Evolutionary conservation across 106 monocot genomes (phyloP).

Genomic region (Dendrobium chrysotoxum): DNA sequence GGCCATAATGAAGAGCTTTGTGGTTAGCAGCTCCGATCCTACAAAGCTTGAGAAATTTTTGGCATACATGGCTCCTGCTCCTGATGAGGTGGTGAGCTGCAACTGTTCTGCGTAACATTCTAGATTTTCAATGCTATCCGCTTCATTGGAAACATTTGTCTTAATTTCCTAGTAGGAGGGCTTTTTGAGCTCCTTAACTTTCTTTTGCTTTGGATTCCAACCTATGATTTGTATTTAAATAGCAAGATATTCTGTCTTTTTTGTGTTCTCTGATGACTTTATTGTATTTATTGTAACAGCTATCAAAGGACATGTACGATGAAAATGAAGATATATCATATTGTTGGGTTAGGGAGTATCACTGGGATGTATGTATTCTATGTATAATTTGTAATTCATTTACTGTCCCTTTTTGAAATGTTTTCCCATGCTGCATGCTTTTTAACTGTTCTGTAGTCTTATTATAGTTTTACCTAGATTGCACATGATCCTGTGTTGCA

Average conservation of each 20-base stretch:
- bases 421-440: background rate
- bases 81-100: slow-evolving; percentile 55
- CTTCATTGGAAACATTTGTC: background rate
- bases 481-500: slow-evolving; percentile 8
- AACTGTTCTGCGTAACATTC: background rate
- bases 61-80: slow-evolving; percentile 89
- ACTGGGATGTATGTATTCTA: slow-evolving; percentile 75
- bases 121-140: background rate
- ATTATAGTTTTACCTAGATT: background rate
- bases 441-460: background rate
- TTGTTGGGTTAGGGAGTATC: slow-evolving; percentile 88
- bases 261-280: background rate
- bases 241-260: background rate
- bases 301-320: slow-evolving; percentile 72
- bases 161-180: background rate
- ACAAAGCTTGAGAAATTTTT: slow-evolving; percentile 79
- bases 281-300: slow-evolving; percentile 33
- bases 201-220: background rate
- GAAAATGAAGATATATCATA: slow-evolving; percentile 78
- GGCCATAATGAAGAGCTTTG: slow-evolving; percentile 95
- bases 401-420: background rate
- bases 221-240: background rate
- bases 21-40: slow-evolving; percentile 70
- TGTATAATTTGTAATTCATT: background rate
- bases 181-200: background rate